These are phyloP conservation scores for Astrothelium subdiscretum DNA, from an alignment of 495 filamentous ascomycete genomes.

Conservation along the genomic window DNA sequence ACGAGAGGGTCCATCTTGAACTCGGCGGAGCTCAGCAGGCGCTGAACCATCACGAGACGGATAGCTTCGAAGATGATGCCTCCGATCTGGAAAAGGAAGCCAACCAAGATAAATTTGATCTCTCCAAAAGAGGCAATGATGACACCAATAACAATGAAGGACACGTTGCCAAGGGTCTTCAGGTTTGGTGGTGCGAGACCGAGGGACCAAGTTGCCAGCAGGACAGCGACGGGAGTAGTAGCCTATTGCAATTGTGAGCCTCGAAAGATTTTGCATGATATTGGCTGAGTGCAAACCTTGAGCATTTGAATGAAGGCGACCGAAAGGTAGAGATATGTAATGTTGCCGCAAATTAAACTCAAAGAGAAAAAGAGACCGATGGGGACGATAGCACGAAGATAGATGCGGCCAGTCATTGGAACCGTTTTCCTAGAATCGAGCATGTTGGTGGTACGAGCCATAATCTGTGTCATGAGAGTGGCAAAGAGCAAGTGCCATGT, in stretches of 20 bases:
- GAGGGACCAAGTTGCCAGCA: conserved; percentile 73
- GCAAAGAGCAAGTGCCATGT: conserved; percentile 89
- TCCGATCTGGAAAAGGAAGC: conserved; percentile 74
- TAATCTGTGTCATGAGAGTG: conserved; percentile 78
- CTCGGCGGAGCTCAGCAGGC: conserved; percentile 74
- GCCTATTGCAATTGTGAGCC: conserved; percentile 39
- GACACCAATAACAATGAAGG: conserved; percentile 80
- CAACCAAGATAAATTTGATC: conserved; percentile 79
- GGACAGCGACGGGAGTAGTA: conserved; percentile 80
- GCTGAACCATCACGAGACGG: conserved; percentile 84
- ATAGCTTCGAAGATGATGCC: conserved; percentile 85
- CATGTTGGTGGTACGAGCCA: conserved; percentile 71
- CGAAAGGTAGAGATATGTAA: conserved; percentile 84
- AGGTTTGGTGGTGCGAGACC: conserved; percentile 65
- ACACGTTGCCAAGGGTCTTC: conserved; percentile 74
- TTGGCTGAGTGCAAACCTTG: conserved; percentile 46
- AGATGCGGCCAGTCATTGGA: conserved; percentile 87
- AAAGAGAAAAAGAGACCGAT: conserved; percentile 90
- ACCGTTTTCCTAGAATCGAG: conserved; percentile 84
- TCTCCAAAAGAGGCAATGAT: conserved; percentile 84
- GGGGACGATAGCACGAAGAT: conserved; percentile 81
- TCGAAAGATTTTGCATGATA: background rate
- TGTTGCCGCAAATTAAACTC: conserved; percentile 88
- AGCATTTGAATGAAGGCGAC: conserved; percentile 98
- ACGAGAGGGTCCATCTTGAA: conserved; percentile 98